A percentile compares a stretch with the other conserved stretches of the same genome.
Evolutionary conservation across 2,329 filamentous ascomycete genomes (phyloP).

Genomic region (Ascochyta fabae): DNA sequence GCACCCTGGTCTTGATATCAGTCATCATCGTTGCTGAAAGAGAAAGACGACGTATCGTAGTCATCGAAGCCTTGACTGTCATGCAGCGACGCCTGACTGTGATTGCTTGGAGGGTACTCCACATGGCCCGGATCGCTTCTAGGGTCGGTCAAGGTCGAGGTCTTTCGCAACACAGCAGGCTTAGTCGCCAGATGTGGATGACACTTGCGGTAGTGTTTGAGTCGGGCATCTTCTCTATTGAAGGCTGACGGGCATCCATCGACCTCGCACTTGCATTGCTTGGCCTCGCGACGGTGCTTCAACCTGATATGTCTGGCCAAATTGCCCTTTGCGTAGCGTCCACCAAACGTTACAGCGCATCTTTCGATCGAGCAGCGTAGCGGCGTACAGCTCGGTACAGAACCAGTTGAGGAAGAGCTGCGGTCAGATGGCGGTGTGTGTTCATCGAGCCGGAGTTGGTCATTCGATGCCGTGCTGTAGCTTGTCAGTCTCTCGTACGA

Average conservation of each 20-base stretch:
- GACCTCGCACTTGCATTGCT: neutral
- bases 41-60: no score
- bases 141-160: neutral
- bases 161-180: neutral
- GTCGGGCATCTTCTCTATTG: neutral
- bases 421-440: neutral
- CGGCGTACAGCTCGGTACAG: neutral
- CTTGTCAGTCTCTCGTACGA: no score
- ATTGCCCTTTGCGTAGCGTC: neutral
- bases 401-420: neutral
- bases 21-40: no score
- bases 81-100: neutral
- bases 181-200: neutral
- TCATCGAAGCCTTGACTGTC: neutral
- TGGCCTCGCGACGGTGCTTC: neutral
- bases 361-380: neutral
- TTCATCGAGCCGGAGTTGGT: neutral
- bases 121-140: neutral
- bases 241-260: neutral
- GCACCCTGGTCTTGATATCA: no score
- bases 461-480: no score
- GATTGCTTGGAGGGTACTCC: neutral
- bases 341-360: neutral
- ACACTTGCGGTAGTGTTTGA: neutral
- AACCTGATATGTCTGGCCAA: neutral